phyloP scores from a whole-genome alignment of 768 basidiomycete genomes.

The Mrakia frigida region DNA sequence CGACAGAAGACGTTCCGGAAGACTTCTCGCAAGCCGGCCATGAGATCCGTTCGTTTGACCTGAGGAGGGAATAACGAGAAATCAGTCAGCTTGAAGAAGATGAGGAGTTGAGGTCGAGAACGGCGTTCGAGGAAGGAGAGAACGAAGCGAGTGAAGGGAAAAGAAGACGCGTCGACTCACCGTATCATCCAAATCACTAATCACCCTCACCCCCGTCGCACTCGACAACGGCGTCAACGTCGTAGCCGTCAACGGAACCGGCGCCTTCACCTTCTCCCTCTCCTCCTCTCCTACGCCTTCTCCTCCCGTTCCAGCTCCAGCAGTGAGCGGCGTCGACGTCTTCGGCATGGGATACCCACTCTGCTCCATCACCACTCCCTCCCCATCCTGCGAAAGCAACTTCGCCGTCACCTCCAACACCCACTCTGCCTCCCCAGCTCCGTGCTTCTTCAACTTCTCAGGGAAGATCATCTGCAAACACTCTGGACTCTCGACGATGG shows the following conservation, averaged over 20 bases:
- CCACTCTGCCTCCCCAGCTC: constrained; percentile 5
- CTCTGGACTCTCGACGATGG: constrained; percentile 21
- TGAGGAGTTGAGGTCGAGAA: too few species aligned
- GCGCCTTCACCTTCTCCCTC: not conserved
- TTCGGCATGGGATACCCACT: not conserved
- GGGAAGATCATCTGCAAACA: constrained; percentile 31
- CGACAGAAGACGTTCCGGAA: constrained; percentile 89
- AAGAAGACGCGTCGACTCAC: constrained; percentile 29
- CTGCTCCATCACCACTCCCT: constrained; percentile 12
- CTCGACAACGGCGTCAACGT: constrained; percentile 22
- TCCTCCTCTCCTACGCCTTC: not conserved
- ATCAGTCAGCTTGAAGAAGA: too few species aligned
- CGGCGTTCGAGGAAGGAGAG: not conserved
- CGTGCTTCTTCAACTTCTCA: constrained; percentile 1
- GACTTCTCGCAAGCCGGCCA: constrained; percentile 69
- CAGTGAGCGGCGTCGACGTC: not conserved
- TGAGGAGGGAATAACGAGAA: not conserved
- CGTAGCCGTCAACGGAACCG: constrained; percentile 28
- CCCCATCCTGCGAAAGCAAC: constrained; percentile 11
- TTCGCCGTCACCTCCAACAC: constrained; percentile 29
- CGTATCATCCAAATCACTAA: constrained; percentile 94
- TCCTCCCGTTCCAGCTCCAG: too few species aligned
- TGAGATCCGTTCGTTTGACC: constrained; percentile 70
- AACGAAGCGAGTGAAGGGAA: not conserved
- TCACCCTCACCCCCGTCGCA: constrained; percentile 55